Base-by-base conservation (phyloP, 495 filamentous ascomycete species). In the Sordaria brevicollis region DNA sequence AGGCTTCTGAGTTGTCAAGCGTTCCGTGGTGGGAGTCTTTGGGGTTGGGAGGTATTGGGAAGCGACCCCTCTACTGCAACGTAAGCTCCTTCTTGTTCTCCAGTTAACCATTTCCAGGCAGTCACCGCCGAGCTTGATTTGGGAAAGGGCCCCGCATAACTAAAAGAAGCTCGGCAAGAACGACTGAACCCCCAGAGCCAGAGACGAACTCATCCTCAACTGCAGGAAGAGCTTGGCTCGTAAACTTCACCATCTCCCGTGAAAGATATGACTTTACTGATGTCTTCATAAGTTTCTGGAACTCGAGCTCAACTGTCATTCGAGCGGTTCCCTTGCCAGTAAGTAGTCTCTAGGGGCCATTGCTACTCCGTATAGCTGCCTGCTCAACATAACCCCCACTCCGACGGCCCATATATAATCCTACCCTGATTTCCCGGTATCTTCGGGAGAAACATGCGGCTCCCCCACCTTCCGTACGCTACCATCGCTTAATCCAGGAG, bases 381-480 rank as follows among this genome's bases (percentile, higher is more conserved):
- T 54, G 5, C 43, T 13, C 10, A 11, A 54, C 43, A 54, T 10
- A 29, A 54, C 21, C 43, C 43, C 43, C 43, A 54, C 43, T 54
- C 21, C 21, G 21, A 21, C 43, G 21, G 43, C 43, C 21, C 43
- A 29, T 54, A 29, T 54, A 54, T 13, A 0, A 54, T 54, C 43
- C 43, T 5, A 29, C 43, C 43, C 43, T 54, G 43, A 29, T 54
- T 3, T 17, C 39, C 39, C n/a, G n/a, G n/a, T 54, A 25, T 54
- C 10, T 54, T 54, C 10, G 9, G 19, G 21, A 25, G 9, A 54
- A 10, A 21, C 11, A 49, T 43, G 57, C 31, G 35, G 31, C 34
- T 69, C 31, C 65, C 68, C 69, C 65, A 70, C 65, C 65, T 70
- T 66, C 69, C 65, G 62, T 25, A 25, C 38, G 38, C 38, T 41